These are phyloP conservation scores for Oryza longistaminata DNA, from an alignment of 176 grass and related monocot species.

Conservation along the genomic window DNA sequence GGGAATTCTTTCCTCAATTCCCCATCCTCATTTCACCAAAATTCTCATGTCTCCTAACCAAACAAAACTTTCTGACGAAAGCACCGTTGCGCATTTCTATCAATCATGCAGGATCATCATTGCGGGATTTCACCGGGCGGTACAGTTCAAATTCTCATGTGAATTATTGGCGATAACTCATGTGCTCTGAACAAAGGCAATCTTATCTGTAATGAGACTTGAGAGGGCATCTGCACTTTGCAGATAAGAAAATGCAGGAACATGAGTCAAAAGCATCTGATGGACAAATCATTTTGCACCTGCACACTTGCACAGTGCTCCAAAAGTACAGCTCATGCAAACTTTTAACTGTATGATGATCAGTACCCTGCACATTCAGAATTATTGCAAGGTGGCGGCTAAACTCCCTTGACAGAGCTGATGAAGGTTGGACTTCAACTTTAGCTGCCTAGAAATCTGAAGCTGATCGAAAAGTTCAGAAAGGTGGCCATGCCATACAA, in stretches of 20 bases:
- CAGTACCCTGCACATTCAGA: neutral
- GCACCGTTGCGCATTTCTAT: neutral
- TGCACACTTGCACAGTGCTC: neutral
- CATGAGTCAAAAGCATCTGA: neutral
- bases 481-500: neutral
- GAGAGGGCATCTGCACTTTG: neutral
- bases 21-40: too few relatives aligned
- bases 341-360: neutral
- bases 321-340: conserved; percentile 8
- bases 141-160: neutral
- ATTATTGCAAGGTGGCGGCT: conserved; percentile 18
- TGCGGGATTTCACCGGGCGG: neutral
- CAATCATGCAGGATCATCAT: neutral
- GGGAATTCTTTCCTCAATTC: too few relatives aligned
- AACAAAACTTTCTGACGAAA: neutral
- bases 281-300: neutral
- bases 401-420: neutral
- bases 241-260: neutral
- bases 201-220: neutral
- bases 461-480: neutral
- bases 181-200: neutral
- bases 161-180: neutral
- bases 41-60: too few relatives aligned
- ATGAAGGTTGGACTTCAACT: neutral
- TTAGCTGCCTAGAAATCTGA: conserved; percentile 23